phyloP scores from a whole-genome alignment of 2,329 filamentous ascomycete species.

The Penicillium sp. region DNA sequence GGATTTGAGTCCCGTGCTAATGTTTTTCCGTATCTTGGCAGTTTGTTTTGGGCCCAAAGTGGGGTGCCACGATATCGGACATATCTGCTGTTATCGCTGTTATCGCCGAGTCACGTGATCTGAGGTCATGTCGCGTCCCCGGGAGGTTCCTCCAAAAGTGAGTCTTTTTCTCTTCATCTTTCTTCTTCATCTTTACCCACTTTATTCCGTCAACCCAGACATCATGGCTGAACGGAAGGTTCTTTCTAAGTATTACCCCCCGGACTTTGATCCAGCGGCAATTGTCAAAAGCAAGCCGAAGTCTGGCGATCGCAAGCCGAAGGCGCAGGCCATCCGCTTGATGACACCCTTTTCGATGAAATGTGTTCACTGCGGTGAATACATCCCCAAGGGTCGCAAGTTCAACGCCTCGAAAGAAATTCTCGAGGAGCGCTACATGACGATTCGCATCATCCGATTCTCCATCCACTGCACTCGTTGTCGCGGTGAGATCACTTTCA shows the following conservation, averaged over 20 bases:
- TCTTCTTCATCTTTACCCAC: background rate
- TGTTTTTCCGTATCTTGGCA: too few species aligned
- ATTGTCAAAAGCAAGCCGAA: constrained; percentile 42
- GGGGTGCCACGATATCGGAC: too few species aligned
- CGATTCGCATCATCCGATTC: constrained; percentile 84
- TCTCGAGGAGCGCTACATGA: constrained; percentile 83
- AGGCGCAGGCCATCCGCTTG: constrained; percentile 75
- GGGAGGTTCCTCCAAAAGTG: too few species aligned
- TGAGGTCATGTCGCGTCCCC: background rate
- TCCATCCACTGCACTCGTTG: constrained; percentile 89
- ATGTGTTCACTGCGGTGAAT: constrained; percentile 64
- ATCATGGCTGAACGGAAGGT: constrained; percentile 87
- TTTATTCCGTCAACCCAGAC: background rate
- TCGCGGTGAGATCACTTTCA: constrained; percentile 83
- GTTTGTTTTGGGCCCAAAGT: too few species aligned
- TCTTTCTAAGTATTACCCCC: constrained; percentile 59
- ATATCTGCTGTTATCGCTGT: too few species aligned
- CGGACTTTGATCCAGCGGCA: constrained; percentile 86
- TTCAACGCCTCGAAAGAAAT: constrained; percentile 96
- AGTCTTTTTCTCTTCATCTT: background rate
- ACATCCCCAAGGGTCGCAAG: constrained; percentile 88
- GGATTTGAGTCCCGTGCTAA: too few species aligned
- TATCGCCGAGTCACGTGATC: too few species aligned
- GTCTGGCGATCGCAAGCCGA: background rate
- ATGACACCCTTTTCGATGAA: constrained; percentile 88